A percentile compares a stretch with the other conserved stretches of the same genome.
Evolutionary conservation across 2,329 filamentous ascomycete genomes (phyloP).

Genomic region (Nemania sp.): DNA sequence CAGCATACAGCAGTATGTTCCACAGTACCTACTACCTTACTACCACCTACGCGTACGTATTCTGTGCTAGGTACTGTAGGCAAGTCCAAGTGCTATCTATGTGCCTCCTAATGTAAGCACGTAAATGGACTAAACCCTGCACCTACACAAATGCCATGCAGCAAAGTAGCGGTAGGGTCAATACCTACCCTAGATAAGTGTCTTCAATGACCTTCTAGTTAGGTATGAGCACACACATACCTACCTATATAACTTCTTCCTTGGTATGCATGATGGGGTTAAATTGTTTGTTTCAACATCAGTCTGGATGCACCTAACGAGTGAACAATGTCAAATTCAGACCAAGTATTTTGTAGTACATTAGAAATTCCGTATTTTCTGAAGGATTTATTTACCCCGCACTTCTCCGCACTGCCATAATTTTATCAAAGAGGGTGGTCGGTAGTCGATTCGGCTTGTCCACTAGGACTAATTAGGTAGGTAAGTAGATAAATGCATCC

Average conservation of each 20-base stretch:
- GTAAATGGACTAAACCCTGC: background rate
- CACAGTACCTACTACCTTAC: no score
- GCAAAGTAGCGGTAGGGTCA: background rate
- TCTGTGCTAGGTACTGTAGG: background rate
- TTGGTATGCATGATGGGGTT: no score
- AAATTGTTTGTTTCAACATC: no score
- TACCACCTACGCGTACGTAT: background rate
- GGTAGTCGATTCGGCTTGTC: background rate
- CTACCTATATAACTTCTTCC: no score
- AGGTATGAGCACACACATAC: no score
- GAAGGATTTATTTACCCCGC: slow-evolving; percentile 16
- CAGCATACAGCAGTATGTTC: no score
- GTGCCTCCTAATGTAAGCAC: background rate
- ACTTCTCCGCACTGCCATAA: slow-evolving; percentile 21
- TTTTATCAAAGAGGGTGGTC: background rate
- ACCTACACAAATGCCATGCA: background rate
- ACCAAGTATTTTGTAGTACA: background rate
- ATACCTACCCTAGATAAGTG: background rate
- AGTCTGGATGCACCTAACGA: no score
- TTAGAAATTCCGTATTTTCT: background rate
- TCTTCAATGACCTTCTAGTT: background rate
- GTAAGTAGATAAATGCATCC: background rate
- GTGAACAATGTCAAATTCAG: background rate
- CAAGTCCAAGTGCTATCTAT: background rate
- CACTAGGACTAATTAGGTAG: background rate